Conservation (phyloP, 2,329 filamentous ascomycete species). For the Ceratocystis cacaofunesta region DNA sequence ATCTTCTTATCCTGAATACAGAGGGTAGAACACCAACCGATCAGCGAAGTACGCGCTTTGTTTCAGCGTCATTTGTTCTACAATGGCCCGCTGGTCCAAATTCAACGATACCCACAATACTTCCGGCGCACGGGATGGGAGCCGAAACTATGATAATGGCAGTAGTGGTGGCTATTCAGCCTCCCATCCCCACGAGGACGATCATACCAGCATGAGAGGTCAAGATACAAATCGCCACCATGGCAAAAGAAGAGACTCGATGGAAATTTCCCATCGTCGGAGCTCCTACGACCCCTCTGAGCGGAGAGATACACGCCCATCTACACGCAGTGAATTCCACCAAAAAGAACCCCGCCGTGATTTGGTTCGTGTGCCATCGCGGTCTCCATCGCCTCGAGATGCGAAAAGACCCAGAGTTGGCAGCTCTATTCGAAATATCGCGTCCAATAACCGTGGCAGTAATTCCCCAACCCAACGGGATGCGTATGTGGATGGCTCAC, state of each 20-base stretch:
- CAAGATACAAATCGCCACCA: neutral
- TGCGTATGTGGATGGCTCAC: neutral
- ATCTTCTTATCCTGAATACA: too few species aligned
- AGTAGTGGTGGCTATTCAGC: neutral
- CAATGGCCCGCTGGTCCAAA: neutral
- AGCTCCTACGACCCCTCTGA: neutral
- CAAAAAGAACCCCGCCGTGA: neutral
- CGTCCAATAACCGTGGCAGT: neutral
- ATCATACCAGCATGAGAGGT: neutral
- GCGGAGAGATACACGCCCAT: neutral
- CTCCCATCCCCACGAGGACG: neutral
- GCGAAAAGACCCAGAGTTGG: neutral
- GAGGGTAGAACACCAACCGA: neutral
- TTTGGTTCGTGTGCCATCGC: neutral
- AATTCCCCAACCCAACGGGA: neutral
- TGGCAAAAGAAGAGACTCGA: neutral
- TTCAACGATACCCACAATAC: neutral
- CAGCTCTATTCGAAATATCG: neutral
- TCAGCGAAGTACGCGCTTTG: neutral
- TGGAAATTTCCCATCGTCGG: neutral
- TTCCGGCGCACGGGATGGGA: neutral
- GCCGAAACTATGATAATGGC: neutral
- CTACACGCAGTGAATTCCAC: neutral
- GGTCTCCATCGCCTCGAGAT: neutral
- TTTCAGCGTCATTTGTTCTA: neutral